Conservation (phyloP, 2,329 filamentous ascomycete species). For the Alternaria viburni region DNA sequence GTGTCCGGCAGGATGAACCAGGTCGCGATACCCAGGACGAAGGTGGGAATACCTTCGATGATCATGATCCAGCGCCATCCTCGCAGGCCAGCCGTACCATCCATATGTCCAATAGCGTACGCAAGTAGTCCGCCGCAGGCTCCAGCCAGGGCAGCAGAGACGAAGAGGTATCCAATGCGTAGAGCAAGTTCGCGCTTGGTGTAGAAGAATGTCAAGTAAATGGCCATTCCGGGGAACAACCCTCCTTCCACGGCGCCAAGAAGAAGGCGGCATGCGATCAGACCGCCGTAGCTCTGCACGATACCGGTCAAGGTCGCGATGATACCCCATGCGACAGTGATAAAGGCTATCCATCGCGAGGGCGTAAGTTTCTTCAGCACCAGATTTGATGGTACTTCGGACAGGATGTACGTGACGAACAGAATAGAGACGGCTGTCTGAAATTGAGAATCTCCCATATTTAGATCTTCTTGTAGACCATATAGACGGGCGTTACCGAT, state of each 20-base stretch:
- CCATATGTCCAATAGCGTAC: slow-evolving; percentile 75
- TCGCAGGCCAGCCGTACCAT: slow-evolving; percentile 66
- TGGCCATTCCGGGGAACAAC: slow-evolving; percentile 70
- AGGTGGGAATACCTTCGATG: slow-evolving; percentile 62
- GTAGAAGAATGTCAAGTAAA: slow-evolving; percentile 79
- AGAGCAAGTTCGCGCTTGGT: slow-evolving; percentile 74
- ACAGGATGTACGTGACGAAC: slow-evolving; percentile 55
- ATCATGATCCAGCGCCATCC: slow-evolving; percentile 79
- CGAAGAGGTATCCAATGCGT: slow-evolving; percentile 75
- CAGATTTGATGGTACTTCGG: slow-evolving; percentile 54
- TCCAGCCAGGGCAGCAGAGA: slow-evolving; percentile 72
- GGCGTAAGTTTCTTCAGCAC: slow-evolving; percentile 55
- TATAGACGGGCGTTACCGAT: slow-evolving; percentile 74
- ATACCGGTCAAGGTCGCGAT: slow-evolving; percentile 74
- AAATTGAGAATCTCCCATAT: slow-evolving; percentile 69
- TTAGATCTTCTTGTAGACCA: slow-evolving; percentile 67
- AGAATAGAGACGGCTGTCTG: slow-evolving; percentile 60
- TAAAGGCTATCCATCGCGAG: slow-evolving; percentile 63
- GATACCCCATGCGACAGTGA: slow-evolving; percentile 63
- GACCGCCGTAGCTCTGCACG: slow-evolving; percentile 66
- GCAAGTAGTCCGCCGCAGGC: slow-evolving; percentile 75
- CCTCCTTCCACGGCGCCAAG: slow-evolving; percentile 74
- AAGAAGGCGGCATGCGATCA: slow-evolving; percentile 72
- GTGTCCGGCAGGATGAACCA: slow-evolving; percentile 69
- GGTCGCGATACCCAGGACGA: slow-evolving; percentile 62